Evolutionary conservation across 2,329 filamentous ascomycete genomes (phyloP), one percentile per base, ranked within the genome.

Genomic region (Davidsoniella australis): DNA sequence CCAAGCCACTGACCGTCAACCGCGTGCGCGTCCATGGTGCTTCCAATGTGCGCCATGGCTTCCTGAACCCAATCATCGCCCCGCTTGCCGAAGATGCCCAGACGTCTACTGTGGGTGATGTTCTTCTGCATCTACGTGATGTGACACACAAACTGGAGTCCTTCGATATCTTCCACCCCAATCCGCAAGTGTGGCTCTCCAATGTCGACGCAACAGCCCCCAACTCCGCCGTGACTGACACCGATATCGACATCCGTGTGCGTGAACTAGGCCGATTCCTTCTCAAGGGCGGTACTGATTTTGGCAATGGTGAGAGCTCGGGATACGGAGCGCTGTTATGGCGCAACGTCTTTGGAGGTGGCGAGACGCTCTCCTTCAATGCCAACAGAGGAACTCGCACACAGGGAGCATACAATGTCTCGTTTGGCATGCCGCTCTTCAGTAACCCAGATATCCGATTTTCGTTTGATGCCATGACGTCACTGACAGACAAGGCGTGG

Each of bases 261-360:
- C 78, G 77, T 48, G 89, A 98, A 65, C 80, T 85, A 56, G 82
- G 85, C 29, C 80, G 83, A 38, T 77, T 96, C 59, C 78, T 87
- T 52, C 75, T 96, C 59, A 94, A 94, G 68, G 94, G 88, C 0
- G 91, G 91, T 53, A 96, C 91, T 7, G 89, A 96, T 61, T 73
- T 94, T 42, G 91, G 91, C 54, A 94, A 93, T 60, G 80, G 85
- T 18, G 91, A 98, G 64, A 91, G 89, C 36, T 94, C 88, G 6
- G 89, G 88, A 3, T 96, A 94, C 61, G 81, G 85, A 56, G 89
- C 91, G 56, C 73, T 87, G 41, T 72, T 89, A 47, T 80, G 87
- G 70, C 80, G 91, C 57, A 98, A 98, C 65, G 74, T 98, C 53
- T 85, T 98, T 61, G 91, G 91, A 47, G 91, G 91, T 38, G 91